Base-by-base conservation (phyloP, 495 filamentous ascomycete species). In the Podospora didyma region DNA sequence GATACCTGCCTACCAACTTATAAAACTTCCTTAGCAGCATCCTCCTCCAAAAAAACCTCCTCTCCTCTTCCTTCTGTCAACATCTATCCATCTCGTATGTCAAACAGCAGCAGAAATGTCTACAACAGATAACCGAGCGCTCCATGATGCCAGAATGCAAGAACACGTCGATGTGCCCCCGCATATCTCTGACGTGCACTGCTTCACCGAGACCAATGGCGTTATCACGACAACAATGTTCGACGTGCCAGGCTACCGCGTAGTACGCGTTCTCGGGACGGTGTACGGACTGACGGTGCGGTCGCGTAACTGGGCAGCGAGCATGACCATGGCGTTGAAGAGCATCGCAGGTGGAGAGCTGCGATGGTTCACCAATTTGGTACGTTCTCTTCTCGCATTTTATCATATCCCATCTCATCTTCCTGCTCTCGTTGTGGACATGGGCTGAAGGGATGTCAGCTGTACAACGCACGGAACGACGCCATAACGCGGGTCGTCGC, bases 251-350 rank as follows among this genome's bases (percentile, higher is more conserved):
- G 82, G 79, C 19, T 82, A 83, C 70, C 81, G 79, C 51, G 71
- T 84, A 24, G 73, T 75, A 21, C 69, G 69, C n/a, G 73, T 81
- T n/a, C 75, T 85, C 10, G 82, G 82, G 50, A 76, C 79, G 17
- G 73, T 85, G 37, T 85, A 82, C 69, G 82, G 82, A 19, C 71
- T 85, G 28, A 82, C 79, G 0, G 82, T 85, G 6, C 82, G 82
- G 12, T 76, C 75, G 5, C 77, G 82, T 16, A 85, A 84, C 61
- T 66, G 66, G 61, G 72, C 70, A 0, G 74, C 74, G 11, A 56
- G 62, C 26, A 47, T 83, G 11, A 69, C 67, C 44, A 75, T 77
- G 60, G 76, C 77, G 17, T 46, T 83, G 21, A 79, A 79, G 60
- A 79, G 75, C 50, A 62, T 78, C 1, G 76, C 76, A 9, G 82